Conservation (phyloP, 805 yeast genomes). For the Candida patagonica region DNA sequence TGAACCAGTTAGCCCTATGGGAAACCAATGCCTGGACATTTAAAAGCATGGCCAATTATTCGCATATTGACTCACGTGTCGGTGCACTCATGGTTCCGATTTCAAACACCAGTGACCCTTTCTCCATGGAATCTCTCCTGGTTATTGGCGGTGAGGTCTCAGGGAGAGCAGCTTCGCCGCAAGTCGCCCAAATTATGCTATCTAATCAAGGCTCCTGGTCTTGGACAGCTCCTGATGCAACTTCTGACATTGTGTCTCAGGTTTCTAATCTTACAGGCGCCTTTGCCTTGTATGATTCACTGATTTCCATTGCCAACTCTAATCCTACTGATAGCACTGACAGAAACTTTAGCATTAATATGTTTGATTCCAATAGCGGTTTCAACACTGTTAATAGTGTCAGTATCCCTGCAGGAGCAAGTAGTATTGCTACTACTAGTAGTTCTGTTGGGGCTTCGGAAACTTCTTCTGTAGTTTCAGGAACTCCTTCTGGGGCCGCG, state of each 20-base stretch:
- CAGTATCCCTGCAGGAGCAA: not conserved
- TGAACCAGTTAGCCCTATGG: constrained; percentile 70
- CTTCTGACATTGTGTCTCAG: constrained; percentile 10
- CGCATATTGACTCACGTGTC: constrained; percentile 43
- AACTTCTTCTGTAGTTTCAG: constrained; percentile 8
- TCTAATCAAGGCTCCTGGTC: constrained; percentile 35
- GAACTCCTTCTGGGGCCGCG: constrained; percentile 16
- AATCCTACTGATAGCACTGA: constrained; percentile 23
- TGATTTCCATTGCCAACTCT: constrained; percentile 23
- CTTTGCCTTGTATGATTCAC: constrained; percentile 8
- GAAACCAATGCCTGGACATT: constrained; percentile 64
- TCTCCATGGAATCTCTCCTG: constrained; percentile 28
- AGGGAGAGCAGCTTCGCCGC: constrained; percentile 34
- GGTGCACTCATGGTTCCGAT: constrained; percentile 44
- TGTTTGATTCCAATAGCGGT: not conserved
- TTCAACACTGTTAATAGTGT: not conserved
- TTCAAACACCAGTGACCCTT: constrained; percentile 24
- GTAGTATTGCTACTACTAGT: not conserved
- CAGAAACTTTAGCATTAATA: constrained; percentile 8
- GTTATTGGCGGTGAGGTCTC: constrained; percentile 53
- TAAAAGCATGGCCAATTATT: constrained; percentile 24
- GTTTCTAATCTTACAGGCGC: constrained; percentile 12
- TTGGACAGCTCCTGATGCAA: constrained; percentile 26
- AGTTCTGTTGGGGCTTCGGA: constrained; percentile 1
- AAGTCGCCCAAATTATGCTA: constrained; percentile 33